phyloP scores from a whole-genome alignment of 352 stramenopile species.

The Globisporangium sylvaticum region DNA sequence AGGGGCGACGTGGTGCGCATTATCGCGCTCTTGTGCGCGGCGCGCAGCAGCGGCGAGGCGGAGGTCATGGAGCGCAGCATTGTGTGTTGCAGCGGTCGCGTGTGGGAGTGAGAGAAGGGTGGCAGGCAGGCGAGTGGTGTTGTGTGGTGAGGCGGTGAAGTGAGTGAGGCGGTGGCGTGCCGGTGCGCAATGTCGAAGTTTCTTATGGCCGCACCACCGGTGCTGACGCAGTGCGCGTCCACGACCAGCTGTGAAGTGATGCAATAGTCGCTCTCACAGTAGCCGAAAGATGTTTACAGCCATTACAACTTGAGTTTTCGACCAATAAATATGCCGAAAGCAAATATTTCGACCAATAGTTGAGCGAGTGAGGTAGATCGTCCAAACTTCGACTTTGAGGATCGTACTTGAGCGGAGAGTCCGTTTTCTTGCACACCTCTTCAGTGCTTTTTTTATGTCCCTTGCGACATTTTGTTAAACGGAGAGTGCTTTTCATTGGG shows the following conservation, averaged over 20 bases:
- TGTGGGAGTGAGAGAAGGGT: conserved; percentile 1
- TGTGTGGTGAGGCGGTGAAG: not conserved
- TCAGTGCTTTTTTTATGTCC: not conserved
- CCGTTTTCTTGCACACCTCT: not conserved
- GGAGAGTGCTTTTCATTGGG: not conserved
- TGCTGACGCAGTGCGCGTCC: conserved; percentile 4
- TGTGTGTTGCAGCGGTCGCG: not conserved
- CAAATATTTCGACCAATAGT: not conserved
- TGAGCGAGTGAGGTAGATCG: not conserved
- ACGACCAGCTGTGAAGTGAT: not conserved
- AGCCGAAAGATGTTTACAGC: not conserved
- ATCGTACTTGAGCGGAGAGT: not conserved
- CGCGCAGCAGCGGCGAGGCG: conserved; percentile 1
- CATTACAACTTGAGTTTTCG: not conserved
- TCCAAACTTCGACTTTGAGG: not conserved
- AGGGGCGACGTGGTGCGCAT: not conserved
- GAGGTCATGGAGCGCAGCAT: conserved; percentile 1
- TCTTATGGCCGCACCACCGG: not conserved
- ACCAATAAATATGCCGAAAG: not conserved
- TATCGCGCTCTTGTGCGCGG: conserved; percentile 2
- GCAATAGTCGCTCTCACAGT: not conserved
- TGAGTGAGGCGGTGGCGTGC: not conserved
- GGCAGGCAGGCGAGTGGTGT: not conserved
- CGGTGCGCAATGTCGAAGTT: conserved; percentile 6
- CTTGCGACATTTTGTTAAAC: conserved; percentile 1